These are phyloP conservation scores for Pyrenophora graminea DNA, from an alignment of 2,329 filamentous ascomycete genomes.

Conservation along the genomic window DNA sequence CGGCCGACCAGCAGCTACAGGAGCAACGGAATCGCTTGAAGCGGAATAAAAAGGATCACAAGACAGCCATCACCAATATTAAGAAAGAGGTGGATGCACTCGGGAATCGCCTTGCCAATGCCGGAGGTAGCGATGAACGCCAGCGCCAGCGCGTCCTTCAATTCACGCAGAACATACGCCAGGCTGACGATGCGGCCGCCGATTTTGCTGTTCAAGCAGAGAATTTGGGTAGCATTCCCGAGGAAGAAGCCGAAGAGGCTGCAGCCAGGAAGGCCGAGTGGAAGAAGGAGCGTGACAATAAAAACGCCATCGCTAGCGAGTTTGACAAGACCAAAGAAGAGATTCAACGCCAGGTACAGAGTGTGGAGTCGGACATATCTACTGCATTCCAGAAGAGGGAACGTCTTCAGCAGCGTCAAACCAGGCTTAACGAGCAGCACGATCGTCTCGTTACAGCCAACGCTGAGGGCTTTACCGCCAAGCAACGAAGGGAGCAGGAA, in stretches of 20 bases:
- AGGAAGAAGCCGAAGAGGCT: constrained; percentile 63
- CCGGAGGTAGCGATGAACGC: constrained; percentile 76
- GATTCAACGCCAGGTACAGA: constrained; percentile 66
- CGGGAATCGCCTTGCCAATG: constrained; percentile 65
- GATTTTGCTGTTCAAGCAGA: constrained; percentile 65
- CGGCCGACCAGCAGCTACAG: constrained; percentile 69
- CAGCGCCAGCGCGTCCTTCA: constrained; percentile 75
- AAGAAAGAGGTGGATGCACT: constrained; percentile 76
- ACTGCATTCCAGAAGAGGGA: constrained; percentile 70
- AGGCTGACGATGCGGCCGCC: constrained; percentile 65
- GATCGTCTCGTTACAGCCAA: constrained; percentile 72
- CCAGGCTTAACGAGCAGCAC: constrained; percentile 73
- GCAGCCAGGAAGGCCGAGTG: constrained; percentile 62
- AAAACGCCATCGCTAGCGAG: constrained; percentile 57
- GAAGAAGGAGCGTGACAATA: constrained; percentile 58
- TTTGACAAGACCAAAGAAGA: constrained; percentile 66
- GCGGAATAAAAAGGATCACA: constrained; percentile 74
- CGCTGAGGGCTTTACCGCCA: constrained; percentile 66
- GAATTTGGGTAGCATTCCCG: constrained; percentile 65
- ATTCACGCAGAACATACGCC: constrained; percentile 73
- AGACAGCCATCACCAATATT: constrained; percentile 67
- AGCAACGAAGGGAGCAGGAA: constrained; percentile 53
- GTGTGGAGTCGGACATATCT: constrained; percentile 66
- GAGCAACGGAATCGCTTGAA: constrained; percentile 73
- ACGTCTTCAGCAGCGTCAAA: constrained; percentile 71